Evolutionary conservation across 2,329 filamentous ascomycete genomes (phyloP), one percentile per base, ranked within the genome.

Genomic region (Fusarium transvaalense): DNA sequence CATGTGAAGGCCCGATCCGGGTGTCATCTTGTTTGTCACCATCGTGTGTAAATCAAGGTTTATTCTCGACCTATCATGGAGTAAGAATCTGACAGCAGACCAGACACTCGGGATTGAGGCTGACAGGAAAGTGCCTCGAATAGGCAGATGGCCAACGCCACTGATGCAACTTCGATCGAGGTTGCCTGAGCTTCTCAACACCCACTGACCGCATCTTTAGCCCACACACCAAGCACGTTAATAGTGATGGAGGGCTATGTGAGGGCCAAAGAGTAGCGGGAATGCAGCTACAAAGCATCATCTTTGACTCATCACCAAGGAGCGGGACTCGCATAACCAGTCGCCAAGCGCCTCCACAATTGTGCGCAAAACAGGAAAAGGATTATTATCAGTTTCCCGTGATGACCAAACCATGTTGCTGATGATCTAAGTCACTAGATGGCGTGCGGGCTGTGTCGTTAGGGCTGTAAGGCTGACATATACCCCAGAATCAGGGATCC

Each of bases 381-480:
- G 19, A 55, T 68, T 38, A 52, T 29, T 53, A 55, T 23, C 43
- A 54, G 29, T 52, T 42, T 59, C 21, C 45, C 19, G 25, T 27
- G 35, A 56, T 29, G 35, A 64, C 48, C 64, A 54, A 71, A 68
- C 56, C 41, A 63, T 46, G 38, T 43, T 46, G 53, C 56, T 54
- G 35, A 58, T 62, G 53, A 47, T 57, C 34, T 43, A 66, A 38
- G 46, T 59, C 35, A 29, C 38, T 45, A 17, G 29, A 54, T 56
- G 31, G 41, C 35, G 43, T 32, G n/a, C 17, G 54, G 61, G 61
- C 54, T 61, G 56, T 63, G 59, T 56, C 47, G 55, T 58, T 74
- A 74, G 69, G 71, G 71, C 71, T 74, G 69, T 74, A 74, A 72
- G 71, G 71, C 71, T 74, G 71, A 73, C 71, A 64, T 68, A 62